phyloP scores from a whole-genome alignment of 1,139 yeast species.

The Saccharomyces hybrid region DNA sequence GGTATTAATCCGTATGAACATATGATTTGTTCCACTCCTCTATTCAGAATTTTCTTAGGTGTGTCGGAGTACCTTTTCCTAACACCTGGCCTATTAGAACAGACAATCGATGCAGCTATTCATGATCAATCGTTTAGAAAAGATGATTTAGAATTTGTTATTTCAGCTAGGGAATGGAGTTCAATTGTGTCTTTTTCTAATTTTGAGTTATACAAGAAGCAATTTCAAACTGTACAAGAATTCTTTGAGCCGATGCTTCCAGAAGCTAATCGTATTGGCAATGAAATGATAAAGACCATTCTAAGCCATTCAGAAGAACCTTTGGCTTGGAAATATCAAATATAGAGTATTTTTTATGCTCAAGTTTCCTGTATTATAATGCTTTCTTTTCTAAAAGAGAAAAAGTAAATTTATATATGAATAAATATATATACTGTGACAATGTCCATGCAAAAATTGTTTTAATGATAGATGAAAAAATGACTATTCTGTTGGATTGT shows the following conservation, averaged over 20 bases:
- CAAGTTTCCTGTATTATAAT: background rate
- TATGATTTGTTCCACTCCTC: slow-evolving; percentile 91
- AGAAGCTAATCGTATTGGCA: slow-evolving; percentile 86
- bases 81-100: slow-evolving; percentile 71
- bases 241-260: slow-evolving; percentile 82
- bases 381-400: background rate
- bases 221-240: slow-evolving; percentile 69
- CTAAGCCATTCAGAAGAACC: slow-evolving; percentile 29
- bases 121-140: slow-evolving; percentile 62
- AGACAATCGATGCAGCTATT: slow-evolving; percentile 66
- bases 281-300: slow-evolving; percentile 90
- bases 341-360: background rate
- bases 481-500: background rate
- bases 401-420: background rate
- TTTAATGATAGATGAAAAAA: background rate
- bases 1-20: slow-evolving; percentile 92
- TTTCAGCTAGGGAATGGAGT: slow-evolving; percentile 82
- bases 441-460: slow-evolving; percentile 5
- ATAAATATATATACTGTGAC: slow-evolving; percentile 1
- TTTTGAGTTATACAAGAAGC: slow-evolving; percentile 59
- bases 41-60: slow-evolving; percentile 85
- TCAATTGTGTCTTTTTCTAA: slow-evolving; percentile 70
- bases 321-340: background rate
- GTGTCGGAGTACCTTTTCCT: slow-evolving; percentile 88
- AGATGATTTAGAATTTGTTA: slow-evolving; percentile 80